Evolutionary conservation across 139 green algal genomes (phyloP), one percentile per base, ranked within the genome.

Genomic region (Coelastrella sp.): DNA sequence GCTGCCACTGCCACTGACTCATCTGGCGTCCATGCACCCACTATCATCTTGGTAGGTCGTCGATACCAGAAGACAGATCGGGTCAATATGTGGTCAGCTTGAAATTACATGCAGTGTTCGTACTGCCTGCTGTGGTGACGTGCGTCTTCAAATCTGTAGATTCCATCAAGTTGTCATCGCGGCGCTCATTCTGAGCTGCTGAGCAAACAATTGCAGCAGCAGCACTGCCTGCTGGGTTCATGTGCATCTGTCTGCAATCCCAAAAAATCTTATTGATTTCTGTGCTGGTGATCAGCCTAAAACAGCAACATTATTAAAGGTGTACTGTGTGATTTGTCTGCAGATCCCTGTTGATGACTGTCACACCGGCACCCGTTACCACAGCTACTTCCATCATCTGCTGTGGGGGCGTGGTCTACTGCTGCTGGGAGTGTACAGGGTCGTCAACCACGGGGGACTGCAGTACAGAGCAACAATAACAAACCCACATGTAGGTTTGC

Each of bases 401-500:
- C 80, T 91, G 57, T 32, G 23, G 54, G 4, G 77, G 8, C 68
- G 68, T 2, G 14, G 65, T 10, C 47, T 91, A 80, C 68, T 91
- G 88, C 65, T 79, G 16, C 88, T 91, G 88, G 88, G 88, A 13
- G 57, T 91, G 68, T 88, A 88, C 80, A 75, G 88, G n/a, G 59
- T 66, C 0, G 88, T 91, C 56, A 7, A 59, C 1, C 80, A 91
- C 14, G 65, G 64, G 7, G 88, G 80, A 3, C 80, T 76, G 3
- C 7, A 4, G 13, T 91, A 88, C 66, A 58, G 60, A 7, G 74
- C 47, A 17, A 85, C 77, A 60, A 76, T 87, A 14, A 91, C 88
- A 23, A 87, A 91, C 80, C 88, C 88, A 57, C 74, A 80, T 58
- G 22, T 59, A 16, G 60, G 23, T 7, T 13, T 80, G 22, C 0